Evolutionary conservation across 441 rosid genomes (phyloP), one percentile per base, ranked within the genome.

Genomic region (Populus hybrid): DNA sequence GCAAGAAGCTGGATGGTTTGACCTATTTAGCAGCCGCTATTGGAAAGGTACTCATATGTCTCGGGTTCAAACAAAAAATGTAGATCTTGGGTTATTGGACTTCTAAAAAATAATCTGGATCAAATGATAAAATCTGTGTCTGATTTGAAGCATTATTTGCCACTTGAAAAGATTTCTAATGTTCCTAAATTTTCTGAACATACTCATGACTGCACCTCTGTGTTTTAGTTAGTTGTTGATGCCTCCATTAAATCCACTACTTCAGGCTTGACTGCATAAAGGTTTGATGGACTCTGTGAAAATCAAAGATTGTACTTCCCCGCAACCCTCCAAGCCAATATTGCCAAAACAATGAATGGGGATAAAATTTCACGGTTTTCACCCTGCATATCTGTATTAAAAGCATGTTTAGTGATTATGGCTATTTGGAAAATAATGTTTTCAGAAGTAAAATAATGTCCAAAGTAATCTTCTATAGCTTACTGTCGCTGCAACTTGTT

Each of bases 1-100:
- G 89, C 92, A 92, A 75, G 99, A 95, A 73, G 99, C 97, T 8
- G 95, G 97, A 81, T 95, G 99, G 99, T 80, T 92, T 75, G 99
- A 95, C 87, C 88, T 95, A 35, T 95, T 95, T 78, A 88, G 97
- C 83, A 86, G 90, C 80, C 97, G 98, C 67, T 95, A 95, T 76
- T 87, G 90, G 92, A 95, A 94, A 93, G 98, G 99, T 95, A 87
- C 68, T 30, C 32, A 30, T 30, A 30, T 3, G 4, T 30, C 32
- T 23, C 30, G 57, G n/a, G 38, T 65, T 73, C 66, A 34, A 8
- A 73, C 8, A 18, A 66, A 66, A 74, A 42, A n/a, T 6, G 0
- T 79, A 42, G 71, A 59, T 28, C 21, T 61, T 36, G 64, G 42
- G 46, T 20, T 69, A 30, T 69, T 67, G 63, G 2, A 57, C 26